Evolutionary conservation across 2,329 filamentous ascomycete genomes (phyloP), one percentile per base, ranked within the genome.

Genomic region (Fusarium pininemorale): DNA sequence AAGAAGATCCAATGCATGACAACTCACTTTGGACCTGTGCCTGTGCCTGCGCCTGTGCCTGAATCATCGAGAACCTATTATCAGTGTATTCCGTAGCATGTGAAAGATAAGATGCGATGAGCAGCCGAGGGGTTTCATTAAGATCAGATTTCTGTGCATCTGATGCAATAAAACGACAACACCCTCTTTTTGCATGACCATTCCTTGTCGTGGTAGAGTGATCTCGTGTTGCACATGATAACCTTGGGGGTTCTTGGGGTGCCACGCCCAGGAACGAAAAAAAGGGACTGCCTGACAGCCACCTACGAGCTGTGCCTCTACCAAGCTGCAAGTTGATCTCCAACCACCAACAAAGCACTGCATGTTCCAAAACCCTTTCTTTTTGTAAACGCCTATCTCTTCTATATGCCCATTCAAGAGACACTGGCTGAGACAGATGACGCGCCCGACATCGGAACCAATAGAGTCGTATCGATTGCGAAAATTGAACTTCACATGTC

Each of bases 401-500:
- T 10, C 9, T 6, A 14, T 2, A 41, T 45, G 54, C 22, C 48
- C 30, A 70, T 37, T 35, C 2, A 41, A 7, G 54, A 44, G 16
- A 20, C 12, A 24, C 38, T 28, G 13, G 24, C 11, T 20, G 7
- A 71, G 55, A 71, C 69, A 71, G 12, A 47, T 47, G 66, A 45
- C 32, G 35, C 45, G 24, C 35, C 24, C 65, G 70, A 57, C 53
- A 63, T 66, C 56, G 66, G 70, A 58, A 28, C n/a, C 48, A 45
- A 44, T 44, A 57, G 47, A 44, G 70, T 56, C 28, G 66, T 50
- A 45, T 72, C 22, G 38, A 55, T 68, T 68, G 62, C 67, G 57
- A 67, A 69, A 62, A 74, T 50, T 55, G 28, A 28, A 24, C 32
- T 73, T 73, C 71, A 74, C 71, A 74, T 74, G 71, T 55, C 61